These are phyloP conservation scores for Calocybe indica DNA, from an alignment of 768 basidiomycete species.

Conservation along the genomic window DNA sequence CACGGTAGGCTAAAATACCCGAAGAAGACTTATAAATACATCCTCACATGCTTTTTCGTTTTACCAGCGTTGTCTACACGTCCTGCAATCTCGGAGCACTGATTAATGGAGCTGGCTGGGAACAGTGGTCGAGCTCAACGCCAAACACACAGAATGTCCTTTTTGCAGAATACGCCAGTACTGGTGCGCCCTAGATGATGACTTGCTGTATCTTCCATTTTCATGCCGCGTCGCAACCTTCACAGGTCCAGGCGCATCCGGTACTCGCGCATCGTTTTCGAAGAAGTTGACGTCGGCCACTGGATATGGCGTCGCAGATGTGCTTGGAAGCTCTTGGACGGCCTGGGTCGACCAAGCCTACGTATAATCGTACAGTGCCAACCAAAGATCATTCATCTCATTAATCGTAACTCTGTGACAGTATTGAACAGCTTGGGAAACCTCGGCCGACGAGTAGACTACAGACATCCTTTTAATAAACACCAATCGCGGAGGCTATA, in stretches of 20 bases:
- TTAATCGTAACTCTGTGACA: no score
- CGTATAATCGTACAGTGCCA: constrained; percentile 1
- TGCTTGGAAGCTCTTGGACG: constrained; percentile 16
- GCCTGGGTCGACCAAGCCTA: constrained; percentile 19
- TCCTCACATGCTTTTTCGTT: neutral
- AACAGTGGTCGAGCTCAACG: constrained; percentile 16
- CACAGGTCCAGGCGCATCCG: constrained; percentile 16
- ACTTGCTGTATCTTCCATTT: neutral
- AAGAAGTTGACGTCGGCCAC: constrained; percentile 13
- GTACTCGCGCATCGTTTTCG: constrained; percentile 19
- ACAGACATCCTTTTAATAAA: no score
- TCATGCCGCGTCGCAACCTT: neutral
- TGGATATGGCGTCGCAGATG: constrained; percentile 14
- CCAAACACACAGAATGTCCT: constrained; percentile 21
- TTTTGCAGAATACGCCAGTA: constrained; percentile 18
- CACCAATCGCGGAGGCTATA: no score
- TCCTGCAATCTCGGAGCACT: constrained; percentile 12
- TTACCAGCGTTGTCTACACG: constrained; percentile 17
- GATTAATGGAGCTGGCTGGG: constrained; percentile 22
- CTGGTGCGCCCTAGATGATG: constrained; percentile 7
- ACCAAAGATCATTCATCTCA: no score
- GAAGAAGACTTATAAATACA: no score
- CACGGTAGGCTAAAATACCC: neutral
- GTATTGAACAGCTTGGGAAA: no score
- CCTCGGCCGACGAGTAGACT: no score